phyloP scores from a whole-genome alignment of 148 eudicot species.

The Camellia japonica region DNA sequence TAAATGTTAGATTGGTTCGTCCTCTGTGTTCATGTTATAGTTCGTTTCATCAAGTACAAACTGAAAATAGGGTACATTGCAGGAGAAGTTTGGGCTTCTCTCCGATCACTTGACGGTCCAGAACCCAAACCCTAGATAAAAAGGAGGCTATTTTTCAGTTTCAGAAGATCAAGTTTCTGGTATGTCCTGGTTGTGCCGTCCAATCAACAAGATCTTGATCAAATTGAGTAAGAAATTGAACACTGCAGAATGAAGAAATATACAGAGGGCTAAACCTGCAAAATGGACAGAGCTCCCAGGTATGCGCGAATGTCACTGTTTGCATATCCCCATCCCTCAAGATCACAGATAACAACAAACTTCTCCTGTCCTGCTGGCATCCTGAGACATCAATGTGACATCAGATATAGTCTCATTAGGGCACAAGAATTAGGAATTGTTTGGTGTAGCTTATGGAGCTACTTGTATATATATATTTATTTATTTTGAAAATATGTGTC shows the following conservation, averaged over 20 bases:
- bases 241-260: neutral
- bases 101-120: too few species aligned
- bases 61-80: neutral
- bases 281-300: conserved; percentile 60
- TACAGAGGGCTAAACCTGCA: conserved; percentile 50
- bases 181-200: neutral
- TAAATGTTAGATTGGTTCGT: neutral
- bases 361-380: conserved; percentile 74
- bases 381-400: conserved; percentile 29
- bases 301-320: conserved; percentile 67
- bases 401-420: too few species aligned
- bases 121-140: too few species aligned
- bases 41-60: neutral
- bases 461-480: neutral
- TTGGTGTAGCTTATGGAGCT: too few species aligned
- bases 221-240: neutral
- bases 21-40: neutral
- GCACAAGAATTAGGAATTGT: too few species aligned
- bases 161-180: neutral
- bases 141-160: neutral
- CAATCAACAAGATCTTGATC: neutral
- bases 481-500: neutral
- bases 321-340: conserved; percentile 79
- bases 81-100: neutral
- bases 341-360: conserved; percentile 54